Base-by-base conservation (phyloP, 371 early-diverging fungal species). In the Saksenaea oblongispora region DNA sequence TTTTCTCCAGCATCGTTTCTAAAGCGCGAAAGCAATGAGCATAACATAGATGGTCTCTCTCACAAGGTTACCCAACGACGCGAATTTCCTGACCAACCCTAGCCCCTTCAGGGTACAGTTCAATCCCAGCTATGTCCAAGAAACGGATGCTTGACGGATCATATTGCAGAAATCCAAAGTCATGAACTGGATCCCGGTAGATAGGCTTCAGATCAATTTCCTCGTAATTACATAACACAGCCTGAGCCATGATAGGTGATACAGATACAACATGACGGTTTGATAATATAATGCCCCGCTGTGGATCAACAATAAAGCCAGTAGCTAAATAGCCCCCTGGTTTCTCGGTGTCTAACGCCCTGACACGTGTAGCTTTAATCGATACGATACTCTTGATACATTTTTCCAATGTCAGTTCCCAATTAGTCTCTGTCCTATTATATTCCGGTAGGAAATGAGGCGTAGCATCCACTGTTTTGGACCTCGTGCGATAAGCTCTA, bases 281-380 rank as follows among this genome's bases (percentile, higher is more conserved):
- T 11, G 97, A 89, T n/a, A 96, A 80, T 34, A 96, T 89, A 34
- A 96, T 76, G 5, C 95, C 98, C 0, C 74, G 74, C 59, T 85
- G 59, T 3, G 89, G 88, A 66, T 97, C 97, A 0, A 97, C 96
- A 0, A 97, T 86, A 73, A 97, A 97, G 5, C 98, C 98, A 4
- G 96, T 91, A 2, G 97, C 96, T 14, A 85, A 83, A 66, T 80
- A 88, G 1, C 77, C 86, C 54, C 91, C 92, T 34, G 95, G 87
- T 17, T 84, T 82, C 71, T 97, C 95, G 0, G 96, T 95, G 74
- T 97, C 97, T 57, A 97, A 92, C 26, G 92, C 84, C 22, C 91
- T 79, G 53, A 92, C 90, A 67, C 93, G 92, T 37, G 86, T 89
- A 17, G 91, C 90, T 57, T 90, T 85, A 59, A 97, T 92, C 14